Conservation (phyloP, 83 land plant species). For the Larix sibirica region DNA sequence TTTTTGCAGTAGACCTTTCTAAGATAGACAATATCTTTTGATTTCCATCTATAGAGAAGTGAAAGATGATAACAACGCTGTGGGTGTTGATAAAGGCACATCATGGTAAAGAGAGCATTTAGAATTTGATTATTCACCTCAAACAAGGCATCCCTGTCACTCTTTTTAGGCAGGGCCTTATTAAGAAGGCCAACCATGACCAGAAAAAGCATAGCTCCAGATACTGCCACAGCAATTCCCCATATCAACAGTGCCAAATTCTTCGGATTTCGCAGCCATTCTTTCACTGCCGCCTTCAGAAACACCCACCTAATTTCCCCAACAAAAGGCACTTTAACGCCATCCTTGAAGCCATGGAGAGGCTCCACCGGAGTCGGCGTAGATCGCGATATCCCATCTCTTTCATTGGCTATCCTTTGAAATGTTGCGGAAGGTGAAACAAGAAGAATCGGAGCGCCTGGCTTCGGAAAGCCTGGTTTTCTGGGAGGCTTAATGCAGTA, state of each 20-base stretch:
- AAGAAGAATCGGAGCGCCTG: slow-evolving; percentile 15
- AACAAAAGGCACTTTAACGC: slow-evolving; percentile 54
- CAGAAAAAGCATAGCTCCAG: slow-evolving; percentile 75
- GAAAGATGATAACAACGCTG: slow-evolving; percentile 60
- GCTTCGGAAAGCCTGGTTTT: slow-evolving; percentile 17
- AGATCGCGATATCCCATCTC: slow-evolving; percentile 53
- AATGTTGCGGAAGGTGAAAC: slow-evolving; percentile 52
- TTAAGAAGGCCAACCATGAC: slow-evolving; percentile 87
- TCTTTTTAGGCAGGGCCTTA: slow-evolving; percentile 51
- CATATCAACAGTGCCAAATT: slow-evolving; percentile 73
- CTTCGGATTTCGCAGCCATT: slow-evolving; percentile 68
- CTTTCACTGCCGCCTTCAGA: slow-evolving; percentile 30
- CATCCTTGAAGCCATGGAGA: slow-evolving; percentile 24
- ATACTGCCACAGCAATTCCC: slow-evolving; percentile 61
- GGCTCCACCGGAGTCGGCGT: slow-evolving; percentile 29
- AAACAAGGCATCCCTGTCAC: slow-evolving; percentile 66
- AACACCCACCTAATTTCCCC: slow-evolving; percentile 63
- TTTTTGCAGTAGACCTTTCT: slow-evolving; percentile 82
- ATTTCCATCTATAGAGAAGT: slow-evolving; percentile 62
- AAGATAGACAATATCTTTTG: slow-evolving; percentile 50
- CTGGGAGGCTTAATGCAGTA: background rate
- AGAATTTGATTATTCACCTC: slow-evolving; percentile 89
- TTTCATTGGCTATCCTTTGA: slow-evolving; percentile 33
- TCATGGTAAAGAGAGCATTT: slow-evolving; percentile 83
- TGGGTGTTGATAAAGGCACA: slow-evolving; percentile 84